phyloP scores from a whole-genome alignment of 1,284 basidiomycete genomes.

The Ganoderma meredithae region DNA sequence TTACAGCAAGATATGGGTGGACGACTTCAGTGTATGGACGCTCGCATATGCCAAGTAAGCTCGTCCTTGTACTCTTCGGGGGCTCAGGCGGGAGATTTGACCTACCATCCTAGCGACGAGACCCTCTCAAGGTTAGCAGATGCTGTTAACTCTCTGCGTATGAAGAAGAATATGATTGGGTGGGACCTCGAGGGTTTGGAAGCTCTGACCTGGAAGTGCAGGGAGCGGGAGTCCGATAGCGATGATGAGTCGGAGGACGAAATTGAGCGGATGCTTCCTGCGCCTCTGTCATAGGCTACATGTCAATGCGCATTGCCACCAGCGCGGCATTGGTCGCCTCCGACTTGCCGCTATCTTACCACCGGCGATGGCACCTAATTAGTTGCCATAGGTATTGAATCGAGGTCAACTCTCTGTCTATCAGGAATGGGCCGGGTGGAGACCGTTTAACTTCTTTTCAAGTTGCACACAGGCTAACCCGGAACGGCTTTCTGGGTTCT shows the following conservation, averaged over 20 bases:
- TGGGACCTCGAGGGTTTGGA: slow-evolving; percentile 78
- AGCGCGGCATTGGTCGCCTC: background rate
- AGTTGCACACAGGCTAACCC: background rate
- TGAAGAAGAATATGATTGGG: slow-evolving; percentile 64
- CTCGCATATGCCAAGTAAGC: slow-evolving; percentile 67
- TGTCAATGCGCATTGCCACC: background rate
- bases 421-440: background rate
- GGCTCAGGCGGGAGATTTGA: slow-evolving; percentile 11
- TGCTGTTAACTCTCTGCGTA: slow-evolving; percentile 46
- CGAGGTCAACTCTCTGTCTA: background rate
- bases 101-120: slow-evolving; percentile 56
- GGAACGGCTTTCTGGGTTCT: background rate
- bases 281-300: slow-evolving; percentile 30
- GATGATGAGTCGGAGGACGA: slow-evolving; percentile 48
- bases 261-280: slow-evolving; percentile 45
- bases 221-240: slow-evolving; percentile 41
- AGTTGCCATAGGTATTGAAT: background rate
- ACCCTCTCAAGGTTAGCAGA: slow-evolving; percentile 53
- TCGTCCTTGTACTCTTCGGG: slow-evolving; percentile 2
- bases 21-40: slow-evolving; percentile 81
- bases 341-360: background rate
- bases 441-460: background rate
- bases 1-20: slow-evolving; percentile 83
- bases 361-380: background rate
- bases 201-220: slow-evolving; percentile 51